Percentiles rank a stretch among this genome's conserved stretches.
Evolutionary conservation across 2,329 filamentous ascomycete species (phyloP).

Genomic region (Cordyceps tenuipes): DNA sequence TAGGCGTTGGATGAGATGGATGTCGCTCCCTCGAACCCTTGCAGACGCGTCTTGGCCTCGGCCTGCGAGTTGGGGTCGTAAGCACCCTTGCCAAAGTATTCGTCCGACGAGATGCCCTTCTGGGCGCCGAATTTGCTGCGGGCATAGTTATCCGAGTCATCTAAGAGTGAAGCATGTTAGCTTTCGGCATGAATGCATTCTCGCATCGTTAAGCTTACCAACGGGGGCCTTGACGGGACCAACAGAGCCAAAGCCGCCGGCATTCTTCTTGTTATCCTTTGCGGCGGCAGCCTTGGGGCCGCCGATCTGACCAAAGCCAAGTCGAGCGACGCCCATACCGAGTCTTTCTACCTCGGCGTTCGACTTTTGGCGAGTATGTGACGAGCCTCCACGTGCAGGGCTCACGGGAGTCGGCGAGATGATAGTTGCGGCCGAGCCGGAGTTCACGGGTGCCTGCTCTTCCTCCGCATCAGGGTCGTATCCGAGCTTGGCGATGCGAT

Average conservation of each 20-base stretch:
- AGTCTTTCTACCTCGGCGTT: constrained; percentile 78
- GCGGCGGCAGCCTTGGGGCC: constrained; percentile 49
- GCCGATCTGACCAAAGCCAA: constrained; percentile 83
- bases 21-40: constrained; percentile 86
- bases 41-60: constrained; percentile 79
- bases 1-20: constrained; percentile 95
- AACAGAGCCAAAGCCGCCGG: constrained; percentile 80
- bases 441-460: constrained; percentile 37
- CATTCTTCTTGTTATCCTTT: constrained; percentile 56
- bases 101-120: constrained; percentile 95
- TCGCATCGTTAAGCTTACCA: constrained; percentile 40
- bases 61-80: constrained; percentile 74
- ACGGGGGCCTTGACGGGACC: constrained; percentile 63
- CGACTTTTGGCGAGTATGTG: constrained; percentile 49
- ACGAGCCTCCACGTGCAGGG: constrained; percentile 49
- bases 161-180: constrained; percentile 25
- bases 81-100: constrained; percentile 88
- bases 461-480: constrained; percentile 89
- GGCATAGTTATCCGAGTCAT: constrained; percentile 74
- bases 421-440: constrained; percentile 52
- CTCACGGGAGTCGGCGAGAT: constrained; percentile 67
- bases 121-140: constrained; percentile 83
- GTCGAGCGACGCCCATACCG: constrained; percentile 76
- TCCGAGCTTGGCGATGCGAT: constrained; percentile 88
- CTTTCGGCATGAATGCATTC: neutral